Conservation (phyloP, 2,329 filamentous ascomycete species). For the Rutstroemia sp. region DNA sequence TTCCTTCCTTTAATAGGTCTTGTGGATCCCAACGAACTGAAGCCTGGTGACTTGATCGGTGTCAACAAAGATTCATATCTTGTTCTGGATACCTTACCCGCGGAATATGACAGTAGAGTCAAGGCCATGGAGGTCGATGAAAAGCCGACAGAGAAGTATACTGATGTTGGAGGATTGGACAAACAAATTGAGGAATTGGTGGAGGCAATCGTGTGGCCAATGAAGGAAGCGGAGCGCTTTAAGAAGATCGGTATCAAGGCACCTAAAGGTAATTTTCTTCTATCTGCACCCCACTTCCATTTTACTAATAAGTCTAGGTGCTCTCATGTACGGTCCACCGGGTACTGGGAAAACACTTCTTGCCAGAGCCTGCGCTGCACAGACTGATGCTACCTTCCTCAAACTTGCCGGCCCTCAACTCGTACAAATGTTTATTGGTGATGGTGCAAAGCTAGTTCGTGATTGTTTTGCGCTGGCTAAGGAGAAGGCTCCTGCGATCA, state of each 20-base stretch:
- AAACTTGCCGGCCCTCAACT: slow-evolving; percentile 96
- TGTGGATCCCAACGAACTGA: slow-evolving; percentile 89
- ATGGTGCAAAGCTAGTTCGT: slow-evolving; percentile 93
- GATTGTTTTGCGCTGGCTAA: slow-evolving; percentile 97
- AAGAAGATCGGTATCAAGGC: slow-evolving; percentile 99
- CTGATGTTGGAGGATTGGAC: slow-evolving; percentile 91
- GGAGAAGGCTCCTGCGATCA: slow-evolving; percentile 97
- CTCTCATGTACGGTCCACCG: slow-evolving; percentile 93
- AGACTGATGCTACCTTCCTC: slow-evolving; percentile 97
- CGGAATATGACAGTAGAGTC: slow-evolving; percentile 96
- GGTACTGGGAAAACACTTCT: slow-evolving; percentile 88
- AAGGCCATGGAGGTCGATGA: slow-evolving; percentile 99
- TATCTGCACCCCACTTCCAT: slow-evolving; percentile 2
- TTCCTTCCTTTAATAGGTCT: slow-evolving; percentile 95
- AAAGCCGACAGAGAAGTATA: slow-evolving; percentile 99
- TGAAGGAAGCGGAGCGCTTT: slow-evolving; percentile 98
- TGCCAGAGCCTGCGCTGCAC: slow-evolving; percentile 90
- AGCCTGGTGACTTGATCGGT: slow-evolving; percentile 93
- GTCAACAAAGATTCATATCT: slow-evolving; percentile 99
- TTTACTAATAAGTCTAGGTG: slow-evolving; percentile 50
- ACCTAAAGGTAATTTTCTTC: slow-evolving; percentile 69
- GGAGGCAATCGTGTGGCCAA: slow-evolving; percentile 97
- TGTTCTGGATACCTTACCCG: slow-evolving; percentile 90
- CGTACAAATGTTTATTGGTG: slow-evolving; percentile 99
- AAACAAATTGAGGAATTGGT: slow-evolving; percentile 99